phyloP scores from a whole-genome alignment of 768 basidiomycete species.

The Tylopilus plumbeoviolaceoides region DNA sequence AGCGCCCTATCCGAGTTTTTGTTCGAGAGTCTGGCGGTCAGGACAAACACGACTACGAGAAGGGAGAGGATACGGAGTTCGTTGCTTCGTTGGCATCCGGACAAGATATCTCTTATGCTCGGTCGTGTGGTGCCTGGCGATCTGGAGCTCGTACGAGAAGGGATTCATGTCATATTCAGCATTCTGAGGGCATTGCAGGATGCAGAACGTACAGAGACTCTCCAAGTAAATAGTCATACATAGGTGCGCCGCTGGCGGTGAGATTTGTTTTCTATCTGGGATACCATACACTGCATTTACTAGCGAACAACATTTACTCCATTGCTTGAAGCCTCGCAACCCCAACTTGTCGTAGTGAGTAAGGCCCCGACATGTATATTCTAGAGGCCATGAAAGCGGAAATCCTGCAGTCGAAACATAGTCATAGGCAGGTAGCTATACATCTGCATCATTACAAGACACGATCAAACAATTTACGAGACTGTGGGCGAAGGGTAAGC shows the following conservation, averaged over 20 bases:
- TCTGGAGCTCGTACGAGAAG: conserved; percentile 40
- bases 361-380: too few species aligned
- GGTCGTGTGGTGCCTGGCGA: conserved; percentile 43
- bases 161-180: conserved; percentile 42
- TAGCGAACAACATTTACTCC: too few species aligned
- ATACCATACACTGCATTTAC: not conserved
- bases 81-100: conserved; percentile 66
- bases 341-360: too few species aligned
- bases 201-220: conserved; percentile 22
- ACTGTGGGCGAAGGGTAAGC: too few species aligned
- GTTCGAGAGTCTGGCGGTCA: conserved; percentile 40
- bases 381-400: too few species aligned
- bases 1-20: conserved; percentile 48
- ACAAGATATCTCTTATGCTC: conserved; percentile 51
- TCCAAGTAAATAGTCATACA: not conserved
- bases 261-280: not conserved
- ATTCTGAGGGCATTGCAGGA: conserved; percentile 34
- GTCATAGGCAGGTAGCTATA: too few species aligned
- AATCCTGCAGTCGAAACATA: too few species aligned
- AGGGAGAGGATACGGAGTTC: conserved; percentile 57
- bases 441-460: too few species aligned
- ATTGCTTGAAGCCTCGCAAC: too few species aligned
- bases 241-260: conserved; percentile 10
- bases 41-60: conserved; percentile 37
- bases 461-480: too few species aligned